Conservation (phyloP, 2,329 filamentous ascomycete species). For the Plectosphaerella plurivora region DNA sequence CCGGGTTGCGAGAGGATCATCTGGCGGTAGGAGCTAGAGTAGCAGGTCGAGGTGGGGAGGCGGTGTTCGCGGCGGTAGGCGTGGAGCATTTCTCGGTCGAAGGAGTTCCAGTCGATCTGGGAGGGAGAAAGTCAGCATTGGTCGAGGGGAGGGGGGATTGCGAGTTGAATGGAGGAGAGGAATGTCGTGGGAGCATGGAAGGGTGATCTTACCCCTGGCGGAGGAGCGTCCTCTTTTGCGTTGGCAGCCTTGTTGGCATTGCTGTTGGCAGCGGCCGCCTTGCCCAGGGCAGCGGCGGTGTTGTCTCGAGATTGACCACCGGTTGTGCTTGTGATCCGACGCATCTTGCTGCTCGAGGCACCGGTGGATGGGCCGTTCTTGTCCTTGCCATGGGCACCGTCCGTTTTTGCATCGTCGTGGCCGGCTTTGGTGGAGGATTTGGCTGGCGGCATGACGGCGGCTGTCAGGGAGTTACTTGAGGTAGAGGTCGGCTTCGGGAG, state of each 20-base stretch:
- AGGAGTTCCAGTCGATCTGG: conserved; percentile 62
- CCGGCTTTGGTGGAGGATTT: conserved; percentile 36
- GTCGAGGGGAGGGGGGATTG: not conserved
- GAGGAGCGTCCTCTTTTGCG: conserved; percentile 9
- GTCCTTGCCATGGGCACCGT: conserved; percentile 35
- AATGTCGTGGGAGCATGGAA: conserved; percentile 1
- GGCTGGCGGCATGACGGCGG: conserved; percentile 35
- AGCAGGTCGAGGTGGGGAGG: conserved; percentile 66
- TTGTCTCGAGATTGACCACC: conserved; percentile 22
- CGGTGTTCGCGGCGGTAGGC: conserved; percentile 71
- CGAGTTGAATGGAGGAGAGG: no score
- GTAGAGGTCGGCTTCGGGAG: not conserved
- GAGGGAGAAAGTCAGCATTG: not conserved
- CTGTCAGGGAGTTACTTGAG: not conserved
- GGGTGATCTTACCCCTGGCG: conserved; percentile 5
- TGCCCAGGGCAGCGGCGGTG: conserved; percentile 21
- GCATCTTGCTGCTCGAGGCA: conserved; percentile 48
- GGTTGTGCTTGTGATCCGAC: conserved; percentile 48
- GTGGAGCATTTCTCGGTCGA: conserved; percentile 65
- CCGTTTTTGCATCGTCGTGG: conserved; percentile 39
- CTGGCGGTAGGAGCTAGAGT: conserved; percentile 59
- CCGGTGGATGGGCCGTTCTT: conserved; percentile 33
- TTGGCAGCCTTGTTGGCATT: conserved; percentile 13
- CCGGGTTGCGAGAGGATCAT: conserved; percentile 56
- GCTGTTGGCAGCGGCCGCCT: conserved; percentile 17